These are phyloP conservation scores for Mucor lusitanicus DNA, from an alignment of 371 early-diverging fungal species.

Conservation along the genomic window DNA sequence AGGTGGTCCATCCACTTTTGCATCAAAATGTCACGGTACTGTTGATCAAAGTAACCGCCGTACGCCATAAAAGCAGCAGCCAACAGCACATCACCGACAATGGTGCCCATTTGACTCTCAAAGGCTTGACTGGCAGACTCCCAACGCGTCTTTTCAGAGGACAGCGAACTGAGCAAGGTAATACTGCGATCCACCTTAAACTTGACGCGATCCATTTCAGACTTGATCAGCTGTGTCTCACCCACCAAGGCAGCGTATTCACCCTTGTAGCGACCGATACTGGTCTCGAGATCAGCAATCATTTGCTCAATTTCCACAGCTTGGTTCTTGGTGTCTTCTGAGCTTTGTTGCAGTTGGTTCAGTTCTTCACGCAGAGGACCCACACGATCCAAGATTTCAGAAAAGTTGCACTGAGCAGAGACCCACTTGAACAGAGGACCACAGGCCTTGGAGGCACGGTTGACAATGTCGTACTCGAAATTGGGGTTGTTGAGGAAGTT, in stretches of 20 bases:
- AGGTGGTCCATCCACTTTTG: slow-evolving; percentile 83
- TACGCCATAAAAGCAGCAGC: slow-evolving; percentile 95
- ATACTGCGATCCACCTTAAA: slow-evolving; percentile 92
- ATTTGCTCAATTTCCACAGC: slow-evolving; percentile 78
- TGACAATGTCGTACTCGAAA: slow-evolving; percentile 93
- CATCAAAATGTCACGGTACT: slow-evolving; percentile 83
- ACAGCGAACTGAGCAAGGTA: slow-evolving; percentile 86
- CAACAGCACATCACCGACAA: slow-evolving; percentile 97
- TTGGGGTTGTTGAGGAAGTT: slow-evolving; percentile 82
- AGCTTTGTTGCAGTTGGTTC: slow-evolving; percentile 76
- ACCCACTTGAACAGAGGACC: slow-evolving; percentile 99
- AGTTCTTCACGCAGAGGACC: slow-evolving; percentile 97
- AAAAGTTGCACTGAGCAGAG: slow-evolving; percentile 92
- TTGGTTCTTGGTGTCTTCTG: slow-evolving; percentile 72
- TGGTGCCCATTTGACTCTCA: slow-evolving; percentile 94
- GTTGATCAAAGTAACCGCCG: slow-evolving; percentile 97
- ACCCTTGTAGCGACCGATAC: slow-evolving; percentile 90
- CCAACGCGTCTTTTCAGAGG: slow-evolving; percentile 96
- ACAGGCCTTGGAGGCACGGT: slow-evolving; percentile 98
- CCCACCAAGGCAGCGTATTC: slow-evolving; percentile 96
- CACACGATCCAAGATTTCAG: slow-evolving; percentile 90
- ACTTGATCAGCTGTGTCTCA: slow-evolving; percentile 89
- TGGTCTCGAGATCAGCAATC: slow-evolving; percentile 84
- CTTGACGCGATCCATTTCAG: slow-evolving; percentile 95
- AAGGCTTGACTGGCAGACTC: slow-evolving; percentile 88